These are phyloP conservation scores for Podila minutissima DNA, from an alignment of 192 early-diverging fungal species.

Conservation along the genomic window DNA sequence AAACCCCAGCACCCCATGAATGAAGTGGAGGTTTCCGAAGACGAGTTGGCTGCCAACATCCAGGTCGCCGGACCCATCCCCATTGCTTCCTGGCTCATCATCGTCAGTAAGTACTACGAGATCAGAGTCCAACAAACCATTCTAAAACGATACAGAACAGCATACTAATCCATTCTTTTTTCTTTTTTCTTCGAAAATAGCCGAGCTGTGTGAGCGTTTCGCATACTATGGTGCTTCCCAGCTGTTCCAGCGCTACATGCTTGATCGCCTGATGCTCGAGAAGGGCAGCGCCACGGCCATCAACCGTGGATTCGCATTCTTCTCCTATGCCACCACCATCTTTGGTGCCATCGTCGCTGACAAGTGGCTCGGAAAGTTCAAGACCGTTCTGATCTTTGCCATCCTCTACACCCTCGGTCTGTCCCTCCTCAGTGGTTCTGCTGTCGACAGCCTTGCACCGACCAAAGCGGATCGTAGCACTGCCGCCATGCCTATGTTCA, in stretches of 20 bases:
- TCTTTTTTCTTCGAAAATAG: neutral
- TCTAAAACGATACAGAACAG: neutral
- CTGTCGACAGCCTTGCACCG: constrained; percentile 62
- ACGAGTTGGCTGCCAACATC: constrained; percentile 8
- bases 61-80: constrained; percentile 51
- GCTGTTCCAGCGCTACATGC: constrained; percentile 65
- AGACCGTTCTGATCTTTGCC: constrained; percentile 73
- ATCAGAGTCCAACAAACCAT: neutral
- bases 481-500: constrained; percentile 70
- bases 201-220: constrained; percentile 56
- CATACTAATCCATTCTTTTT: neutral
- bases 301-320: constrained; percentile 63
- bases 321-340: constrained; percentile 68
- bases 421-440: constrained; percentile 68
- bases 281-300: constrained; percentile 55
- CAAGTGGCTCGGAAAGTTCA: constrained; percentile 78
- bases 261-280: constrained; percentile 49
- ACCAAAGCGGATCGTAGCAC: constrained; percentile 11
- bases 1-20: neutral
- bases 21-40: constrained; percentile 11
- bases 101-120: constrained; percentile 53
- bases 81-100: constrained; percentile 45
- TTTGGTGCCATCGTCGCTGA: constrained; percentile 75
- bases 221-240: constrained; percentile 62
- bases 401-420: constrained; percentile 74